phyloP scores from a whole-genome alignment of 2,329 filamentous ascomycete species.

The Aotearoamyces nothofagi region DNA sequence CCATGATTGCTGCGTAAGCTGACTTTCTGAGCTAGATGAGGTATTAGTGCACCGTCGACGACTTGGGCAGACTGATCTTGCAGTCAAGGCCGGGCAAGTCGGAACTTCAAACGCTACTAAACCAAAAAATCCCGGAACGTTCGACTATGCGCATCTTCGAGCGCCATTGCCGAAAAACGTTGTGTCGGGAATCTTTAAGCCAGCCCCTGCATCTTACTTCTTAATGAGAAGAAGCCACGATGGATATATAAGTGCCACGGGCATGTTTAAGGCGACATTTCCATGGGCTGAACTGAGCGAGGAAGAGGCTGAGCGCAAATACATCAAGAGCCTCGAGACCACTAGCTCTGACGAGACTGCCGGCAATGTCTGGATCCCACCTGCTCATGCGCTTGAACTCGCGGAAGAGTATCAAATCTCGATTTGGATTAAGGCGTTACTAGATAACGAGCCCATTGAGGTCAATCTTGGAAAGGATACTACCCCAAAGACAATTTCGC shows the following conservation, averaged over 20 bases:
- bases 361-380: constrained; percentile 92
- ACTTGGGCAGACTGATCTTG: constrained; percentile 82
- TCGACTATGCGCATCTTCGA: constrained; percentile 92
- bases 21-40: constrained; percentile 3
- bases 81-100: constrained; percentile 64
- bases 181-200: constrained; percentile 83
- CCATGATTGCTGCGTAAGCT: constrained; percentile 1
- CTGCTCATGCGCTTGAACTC: constrained; percentile 63
- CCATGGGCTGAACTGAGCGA: constrained; percentile 60
- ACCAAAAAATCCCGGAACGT: constrained; percentile 59
- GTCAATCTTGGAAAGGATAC: constrained; percentile 19
- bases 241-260: constrained; percentile 71
- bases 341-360: constrained; percentile 87
- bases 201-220: constrained; percentile 80
- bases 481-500: constrained; percentile 59
- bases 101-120: constrained; percentile 57
- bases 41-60: constrained; percentile 65
- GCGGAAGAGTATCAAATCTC: constrained; percentile 77
- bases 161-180: constrained; percentile 87
- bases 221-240: constrained; percentile 84
- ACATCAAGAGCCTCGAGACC: constrained; percentile 68
- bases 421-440: constrained; percentile 80
- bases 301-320: constrained; percentile 62
- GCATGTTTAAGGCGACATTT: constrained; percentile 87
- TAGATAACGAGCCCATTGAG: constrained; percentile 71